phyloP scores from a whole-genome alignment of 345 rosid species.

The Eucalyptus curtisii region DNA sequence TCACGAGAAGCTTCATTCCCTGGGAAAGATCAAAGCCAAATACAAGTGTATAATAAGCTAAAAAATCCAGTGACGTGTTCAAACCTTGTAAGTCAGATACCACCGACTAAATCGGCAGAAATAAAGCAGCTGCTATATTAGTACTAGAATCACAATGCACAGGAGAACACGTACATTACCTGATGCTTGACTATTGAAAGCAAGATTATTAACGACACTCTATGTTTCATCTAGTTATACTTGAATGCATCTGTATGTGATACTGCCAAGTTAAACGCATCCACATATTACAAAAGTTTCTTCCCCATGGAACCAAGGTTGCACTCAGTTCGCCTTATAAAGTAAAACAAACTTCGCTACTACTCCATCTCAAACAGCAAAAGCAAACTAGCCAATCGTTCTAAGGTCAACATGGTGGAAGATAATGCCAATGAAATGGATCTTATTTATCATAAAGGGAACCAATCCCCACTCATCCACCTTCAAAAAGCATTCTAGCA shows the following conservation, averaged over 20 bases:
- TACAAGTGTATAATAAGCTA: background rate
- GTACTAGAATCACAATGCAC: background rate
- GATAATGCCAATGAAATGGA: background rate
- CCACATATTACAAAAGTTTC: background rate
- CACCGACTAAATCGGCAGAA: background rate
- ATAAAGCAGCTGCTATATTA: background rate
- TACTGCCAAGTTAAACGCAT: background rate
- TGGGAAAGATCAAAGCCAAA: slow-evolving; percentile 4
- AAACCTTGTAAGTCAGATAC: background rate
- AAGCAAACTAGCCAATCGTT: background rate
- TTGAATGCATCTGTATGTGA: fast-evolving
- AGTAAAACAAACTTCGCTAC: background rate
- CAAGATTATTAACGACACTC: background rate
- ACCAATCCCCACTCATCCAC: background rate
- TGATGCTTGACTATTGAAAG: background rate
- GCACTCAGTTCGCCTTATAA: background rate
- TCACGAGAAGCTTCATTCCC: slow-evolving; percentile 85
- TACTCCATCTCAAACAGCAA: background rate
- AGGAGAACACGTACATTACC: background rate
- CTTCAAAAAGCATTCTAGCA: background rate
- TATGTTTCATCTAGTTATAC: no score
- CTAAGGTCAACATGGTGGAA: background rate
- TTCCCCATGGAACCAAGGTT: background rate
- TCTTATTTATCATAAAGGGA: background rate
- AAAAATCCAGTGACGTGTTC: background rate